Percentiles rank a stretch among this genome's conserved stretches.
Conservation (phyloP, 2,329 filamentous ascomycete genomes). For the Harringtonia aguacate region DNA sequence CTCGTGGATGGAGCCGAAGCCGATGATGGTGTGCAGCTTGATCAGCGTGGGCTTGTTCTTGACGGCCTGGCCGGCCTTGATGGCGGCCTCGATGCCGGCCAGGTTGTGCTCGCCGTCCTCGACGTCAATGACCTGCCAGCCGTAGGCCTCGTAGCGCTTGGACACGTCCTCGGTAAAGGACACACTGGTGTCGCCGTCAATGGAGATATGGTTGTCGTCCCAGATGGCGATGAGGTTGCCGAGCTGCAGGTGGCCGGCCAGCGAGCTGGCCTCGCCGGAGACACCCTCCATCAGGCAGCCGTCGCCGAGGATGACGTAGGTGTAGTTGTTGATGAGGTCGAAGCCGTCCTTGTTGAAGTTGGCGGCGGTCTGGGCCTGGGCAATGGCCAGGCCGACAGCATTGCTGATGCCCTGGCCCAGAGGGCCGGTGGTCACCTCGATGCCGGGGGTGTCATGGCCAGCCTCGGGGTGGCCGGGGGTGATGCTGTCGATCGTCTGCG, state of each 20-base stretch:
- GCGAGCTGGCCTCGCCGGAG: slow-evolving; percentile 81
- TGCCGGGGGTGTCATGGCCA: slow-evolving; percentile 89
- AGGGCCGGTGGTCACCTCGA: slow-evolving; percentile 97
- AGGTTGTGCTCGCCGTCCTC: slow-evolving; percentile 84
- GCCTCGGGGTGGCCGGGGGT: slow-evolving; percentile 94
- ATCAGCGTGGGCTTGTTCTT: slow-evolving; percentile 96
- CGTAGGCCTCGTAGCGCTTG: slow-evolving; percentile 93
- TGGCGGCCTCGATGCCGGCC: slow-evolving; percentile 75
- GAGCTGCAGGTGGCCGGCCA: slow-evolving; percentile 92
- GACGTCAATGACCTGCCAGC: slow-evolving; percentile 85
- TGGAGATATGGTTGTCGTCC: slow-evolving; percentile 97
- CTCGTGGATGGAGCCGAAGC: slow-evolving; percentile 85
- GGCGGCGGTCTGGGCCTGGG: slow-evolving; percentile 81
- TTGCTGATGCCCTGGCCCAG: slow-evolving; percentile 96
- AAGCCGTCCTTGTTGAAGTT: slow-evolving; percentile 96
- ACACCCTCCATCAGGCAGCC: slow-evolving; percentile 98
- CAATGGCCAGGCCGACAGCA: slow-evolving; percentile 94
- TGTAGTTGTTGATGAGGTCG: slow-evolving; percentile 90
- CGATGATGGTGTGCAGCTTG: slow-evolving; percentile 95
- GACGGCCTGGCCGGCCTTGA: slow-evolving; percentile 73
- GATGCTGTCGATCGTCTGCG: slow-evolving; percentile 51
- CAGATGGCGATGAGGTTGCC: slow-evolving; percentile 96
- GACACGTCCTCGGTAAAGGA: slow-evolving; percentile 95
- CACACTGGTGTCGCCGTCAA: slow-evolving; percentile 89
- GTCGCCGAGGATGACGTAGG: slow-evolving; percentile 93